phyloP scores from a whole-genome alignment of 129 eudicot species.

The Dittrichia graveolens region DNA sequence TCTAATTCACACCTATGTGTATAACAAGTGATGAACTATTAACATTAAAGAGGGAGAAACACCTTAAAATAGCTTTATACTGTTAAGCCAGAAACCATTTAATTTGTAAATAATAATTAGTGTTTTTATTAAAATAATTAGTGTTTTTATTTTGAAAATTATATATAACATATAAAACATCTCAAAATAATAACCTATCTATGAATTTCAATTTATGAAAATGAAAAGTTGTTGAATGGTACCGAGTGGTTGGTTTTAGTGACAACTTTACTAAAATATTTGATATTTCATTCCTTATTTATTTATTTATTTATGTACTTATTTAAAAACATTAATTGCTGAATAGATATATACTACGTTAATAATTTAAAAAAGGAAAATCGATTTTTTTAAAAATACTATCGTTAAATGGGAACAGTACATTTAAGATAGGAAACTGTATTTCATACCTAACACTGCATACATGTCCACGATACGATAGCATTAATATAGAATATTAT shows the following conservation, averaged over 20 bases:
- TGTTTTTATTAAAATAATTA: too few species aligned
- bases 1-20: too few species aligned
- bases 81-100: neutral
- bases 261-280: constrained; percentile 15
- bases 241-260: constrained; percentile 26
- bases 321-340: constrained; percentile 29
- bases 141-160: too few species aligned
- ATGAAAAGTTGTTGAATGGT: constrained; percentile 25
- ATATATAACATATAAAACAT: too few species aligned
- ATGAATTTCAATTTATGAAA: constrained; percentile 22
- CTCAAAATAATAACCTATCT: neutral
- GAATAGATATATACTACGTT: constrained; percentile 11
- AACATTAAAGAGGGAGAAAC: too few species aligned
- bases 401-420: constrained; percentile 32
- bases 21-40: too few species aligned
- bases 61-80: too few species aligned
- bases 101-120: neutral
- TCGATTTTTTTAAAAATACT: neutral
- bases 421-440: constrained; percentile 24
- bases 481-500: neutral
- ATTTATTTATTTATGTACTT: constrained; percentile 20
- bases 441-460: constrained; percentile 28
- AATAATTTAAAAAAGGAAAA: too few species aligned
- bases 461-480: constrained; percentile 6
- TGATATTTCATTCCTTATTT: constrained; percentile 17